These are phyloP conservation scores for Neurospora sp. DNA, from an alignment of 495 filamentous ascomycete genomes.

Conservation along the genomic window DNA sequence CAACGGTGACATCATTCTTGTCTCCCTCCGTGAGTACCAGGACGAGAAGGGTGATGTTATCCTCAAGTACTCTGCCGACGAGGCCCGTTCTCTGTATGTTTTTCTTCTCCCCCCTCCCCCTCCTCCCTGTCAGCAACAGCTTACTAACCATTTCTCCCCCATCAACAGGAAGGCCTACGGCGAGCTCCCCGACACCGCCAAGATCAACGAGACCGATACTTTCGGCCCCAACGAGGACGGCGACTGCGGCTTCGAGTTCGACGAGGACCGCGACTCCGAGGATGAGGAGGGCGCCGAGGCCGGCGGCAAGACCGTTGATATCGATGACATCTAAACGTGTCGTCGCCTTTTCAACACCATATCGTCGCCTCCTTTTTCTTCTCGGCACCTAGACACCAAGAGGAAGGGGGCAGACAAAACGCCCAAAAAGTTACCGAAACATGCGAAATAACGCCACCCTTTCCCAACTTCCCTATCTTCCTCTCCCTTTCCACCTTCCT, in stretches of 20 bases:
- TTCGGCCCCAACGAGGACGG: constrained; percentile 64
- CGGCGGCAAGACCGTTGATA: constrained; percentile 55
- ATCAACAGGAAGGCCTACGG: constrained; percentile 68
- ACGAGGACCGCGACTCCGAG: constrained; percentile 76
- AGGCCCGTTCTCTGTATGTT: constrained; percentile 68
- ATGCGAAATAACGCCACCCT: background rate
- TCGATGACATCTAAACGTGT: constrained; percentile 56
- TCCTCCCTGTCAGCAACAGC: background rate
- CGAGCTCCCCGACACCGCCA: constrained; percentile 92
- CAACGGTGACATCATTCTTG: constrained; percentile 96
- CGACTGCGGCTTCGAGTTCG: constrained; percentile 78
- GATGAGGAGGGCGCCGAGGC: constrained; percentile 48
- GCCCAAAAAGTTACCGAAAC: background rate
- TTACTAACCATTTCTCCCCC: constrained; percentile 3
- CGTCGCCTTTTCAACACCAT: background rate
- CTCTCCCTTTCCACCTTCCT: background rate
- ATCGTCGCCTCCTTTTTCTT: background rate
- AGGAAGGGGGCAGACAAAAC: background rate
- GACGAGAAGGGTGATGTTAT: constrained; percentile 99
- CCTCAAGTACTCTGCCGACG: constrained; percentile 96
- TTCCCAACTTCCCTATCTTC: constrained; percentile 7
- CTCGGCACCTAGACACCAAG: background rate
- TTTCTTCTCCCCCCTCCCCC: background rate
- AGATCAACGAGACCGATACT: constrained; percentile 99
- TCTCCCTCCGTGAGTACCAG: constrained; percentile 95